A percentile compares a stretch with the other conserved stretches of the same genome.
These are phyloP conservation scores for Aspergillus campestris DNA, from an alignment of 495 filamentous ascomycete species.

Conservation along the genomic window DNA sequence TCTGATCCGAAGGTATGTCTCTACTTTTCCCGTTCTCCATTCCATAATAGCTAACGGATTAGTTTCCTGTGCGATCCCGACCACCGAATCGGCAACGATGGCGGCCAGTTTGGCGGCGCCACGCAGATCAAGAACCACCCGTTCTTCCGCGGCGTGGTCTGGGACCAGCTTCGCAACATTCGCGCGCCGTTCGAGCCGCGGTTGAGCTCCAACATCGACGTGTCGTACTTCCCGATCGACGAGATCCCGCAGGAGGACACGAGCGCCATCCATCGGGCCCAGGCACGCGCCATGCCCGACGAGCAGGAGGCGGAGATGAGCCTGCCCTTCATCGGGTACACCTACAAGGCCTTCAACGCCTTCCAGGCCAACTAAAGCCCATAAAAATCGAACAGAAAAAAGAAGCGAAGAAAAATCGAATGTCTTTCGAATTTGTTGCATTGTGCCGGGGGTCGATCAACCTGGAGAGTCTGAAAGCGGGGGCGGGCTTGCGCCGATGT, in stretches of 20 bases:
- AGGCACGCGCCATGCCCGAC: conserved; percentile 53
- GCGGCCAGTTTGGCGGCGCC: conserved; percentile 66
- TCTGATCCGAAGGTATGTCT: conserved; percentile 66
- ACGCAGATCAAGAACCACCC: conserved; percentile 86
- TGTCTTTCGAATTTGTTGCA: conserved; percentile 3
- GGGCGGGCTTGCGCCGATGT: conserved; percentile 30
- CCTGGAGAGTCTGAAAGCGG: conserved; percentile 22
- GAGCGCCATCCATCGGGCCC: conserved; percentile 56
- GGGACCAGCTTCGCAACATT: conserved; percentile 82
- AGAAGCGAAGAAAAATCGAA: no score
- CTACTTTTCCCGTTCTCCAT: neutral
- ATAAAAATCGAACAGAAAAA: no score
- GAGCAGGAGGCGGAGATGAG: conserved; percentile 76
- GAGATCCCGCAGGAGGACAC: conserved; percentile 93
- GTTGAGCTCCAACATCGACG: conserved; percentile 84
- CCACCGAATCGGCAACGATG: conserved; percentile 61
- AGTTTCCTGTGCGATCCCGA: conserved; percentile 89
- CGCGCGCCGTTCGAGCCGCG: conserved; percentile 93
- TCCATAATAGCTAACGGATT: conserved; percentile 5
- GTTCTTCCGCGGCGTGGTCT: conserved; percentile 95
- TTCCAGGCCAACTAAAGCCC: conserved; percentile 38
- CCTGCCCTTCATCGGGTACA: conserved; percentile 95
- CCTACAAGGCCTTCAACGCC: conserved; percentile 96
- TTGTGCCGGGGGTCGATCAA: conserved; percentile 10
- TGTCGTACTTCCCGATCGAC: conserved; percentile 97